Evolutionary conservation across 1,139 yeast species (phyloP).

Genomic region (Geotrichum citri-aurantii): DNA sequence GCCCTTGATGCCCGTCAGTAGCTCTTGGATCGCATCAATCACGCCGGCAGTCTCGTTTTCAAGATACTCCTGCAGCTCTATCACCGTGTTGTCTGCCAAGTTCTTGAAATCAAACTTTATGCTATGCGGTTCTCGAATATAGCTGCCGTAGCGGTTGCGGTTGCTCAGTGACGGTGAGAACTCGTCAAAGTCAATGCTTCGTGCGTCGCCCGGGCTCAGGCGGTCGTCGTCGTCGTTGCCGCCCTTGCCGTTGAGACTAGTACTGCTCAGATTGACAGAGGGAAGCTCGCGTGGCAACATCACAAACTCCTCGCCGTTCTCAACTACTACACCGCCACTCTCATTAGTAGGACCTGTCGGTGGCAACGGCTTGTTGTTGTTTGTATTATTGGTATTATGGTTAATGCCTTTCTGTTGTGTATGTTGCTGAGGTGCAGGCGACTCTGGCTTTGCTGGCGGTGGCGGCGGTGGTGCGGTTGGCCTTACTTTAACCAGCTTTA

Average conservation of each 20-base stretch:
- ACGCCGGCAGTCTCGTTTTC: constrained; percentile 95
- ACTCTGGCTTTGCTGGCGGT: not conserved
- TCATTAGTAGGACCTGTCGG: not conserved
- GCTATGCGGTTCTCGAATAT: constrained; percentile 1
- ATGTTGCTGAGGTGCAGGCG: not conserved
- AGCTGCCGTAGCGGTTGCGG: constrained; percentile 1
- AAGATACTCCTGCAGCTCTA: constrained; percentile 75
- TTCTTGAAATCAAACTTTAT: constrained; percentile 1
- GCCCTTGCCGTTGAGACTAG: not conserved
- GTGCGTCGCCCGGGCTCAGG: not conserved
- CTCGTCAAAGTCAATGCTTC: not conserved
- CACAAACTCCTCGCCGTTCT: not conserved
- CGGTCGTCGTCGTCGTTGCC: not conserved
- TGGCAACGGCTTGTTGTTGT: not conserved
- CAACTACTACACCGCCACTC: not conserved
- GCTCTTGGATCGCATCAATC: constrained; percentile 79
- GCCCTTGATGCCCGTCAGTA: constrained; percentile 45
- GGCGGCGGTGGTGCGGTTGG: constrained; percentile 13
- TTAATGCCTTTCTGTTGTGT: not conserved
- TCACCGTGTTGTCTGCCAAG: constrained; percentile 48
- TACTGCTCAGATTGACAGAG: not conserved
- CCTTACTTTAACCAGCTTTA: constrained; percentile 50
- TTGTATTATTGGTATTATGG: too few species aligned
- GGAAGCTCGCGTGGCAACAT: not conserved
- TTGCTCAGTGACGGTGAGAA: not conserved